Conservation (phyloP, 495 filamentous ascomycete genomes). For the Penicillium maclennaniae region DNA sequence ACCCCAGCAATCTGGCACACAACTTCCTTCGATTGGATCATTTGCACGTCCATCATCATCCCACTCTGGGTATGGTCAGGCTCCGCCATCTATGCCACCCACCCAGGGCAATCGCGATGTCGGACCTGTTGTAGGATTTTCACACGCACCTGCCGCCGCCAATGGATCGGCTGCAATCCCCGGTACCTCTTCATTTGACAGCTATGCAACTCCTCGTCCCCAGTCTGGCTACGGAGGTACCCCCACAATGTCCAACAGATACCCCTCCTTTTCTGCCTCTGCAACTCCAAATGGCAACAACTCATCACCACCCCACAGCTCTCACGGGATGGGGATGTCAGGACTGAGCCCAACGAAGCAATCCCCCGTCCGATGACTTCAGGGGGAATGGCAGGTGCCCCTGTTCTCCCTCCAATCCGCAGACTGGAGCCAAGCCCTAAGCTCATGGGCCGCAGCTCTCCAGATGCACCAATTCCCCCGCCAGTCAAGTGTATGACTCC, state of each 20-base stretch:
- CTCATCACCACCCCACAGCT: conserved; percentile 42
- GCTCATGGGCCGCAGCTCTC: conserved; percentile 46
- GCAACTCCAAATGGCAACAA: conserved; percentile 36
- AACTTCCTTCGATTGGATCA: conserved; percentile 31
- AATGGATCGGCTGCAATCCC: conserved; percentile 25
- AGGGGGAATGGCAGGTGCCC: conserved; percentile 41
- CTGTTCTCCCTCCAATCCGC: conserved; percentile 48
- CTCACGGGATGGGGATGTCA: conserved; percentile 53
- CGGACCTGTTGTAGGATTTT: conserved; percentile 44
- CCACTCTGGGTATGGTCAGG: conserved; percentile 38
- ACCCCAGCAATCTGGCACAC: conserved; percentile 25
- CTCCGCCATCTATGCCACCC: conserved; percentile 49
- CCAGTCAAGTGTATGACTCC: conserved; percentile 48
- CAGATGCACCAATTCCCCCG: conserved; percentile 43
- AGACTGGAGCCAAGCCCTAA: conserved; percentile 48
- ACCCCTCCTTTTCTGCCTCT: conserved; percentile 31
- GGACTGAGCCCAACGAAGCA: conserved; percentile 79
- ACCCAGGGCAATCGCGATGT: conserved; percentile 47
- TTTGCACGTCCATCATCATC: conserved; percentile 46
- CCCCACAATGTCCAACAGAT: conserved; percentile 23
- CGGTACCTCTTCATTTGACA: conserved; percentile 35
- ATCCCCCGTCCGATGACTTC: conserved; percentile 49
- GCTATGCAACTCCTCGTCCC: conserved; percentile 32
- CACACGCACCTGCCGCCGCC: conserved; percentile 23
- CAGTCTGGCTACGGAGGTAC: conserved; percentile 24